phyloP scores from a whole-genome alignment of 2,329 filamentous ascomycete genomes.

The Neopestalotiopsis rosae region DNA sequence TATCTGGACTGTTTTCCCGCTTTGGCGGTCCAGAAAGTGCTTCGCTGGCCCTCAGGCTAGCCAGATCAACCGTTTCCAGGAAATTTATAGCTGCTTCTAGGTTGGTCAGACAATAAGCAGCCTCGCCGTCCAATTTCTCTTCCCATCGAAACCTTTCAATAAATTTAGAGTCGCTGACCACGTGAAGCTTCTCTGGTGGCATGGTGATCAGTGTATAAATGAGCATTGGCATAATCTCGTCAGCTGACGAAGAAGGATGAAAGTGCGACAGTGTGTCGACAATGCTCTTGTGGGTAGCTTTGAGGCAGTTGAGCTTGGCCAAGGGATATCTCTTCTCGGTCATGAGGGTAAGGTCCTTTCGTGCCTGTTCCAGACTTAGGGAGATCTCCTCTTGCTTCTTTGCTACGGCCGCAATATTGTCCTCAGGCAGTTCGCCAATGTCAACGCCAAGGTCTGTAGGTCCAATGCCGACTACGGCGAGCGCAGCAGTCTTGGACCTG shows the following conservation, averaged over 20 bases:
- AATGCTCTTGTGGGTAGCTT: conserved; percentile 89
- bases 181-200: conserved; percentile 82
- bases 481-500: conserved; percentile 88
- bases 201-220: conserved; percentile 96
- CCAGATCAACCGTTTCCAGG: conserved; percentile 91
- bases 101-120: conserved; percentile 95
- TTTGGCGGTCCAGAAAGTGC: conserved; percentile 71
- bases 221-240: conserved; percentile 95
- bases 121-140: conserved; percentile 87
- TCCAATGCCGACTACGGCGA: conserved; percentile 90
- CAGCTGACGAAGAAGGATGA: conserved; percentile 83
- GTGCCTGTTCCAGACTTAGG: conserved; percentile 73
- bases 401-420: conserved; percentile 61
- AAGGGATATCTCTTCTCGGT: conserved; percentile 85
- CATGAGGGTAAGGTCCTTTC: conserved; percentile 78
- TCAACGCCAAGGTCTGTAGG: conserved; percentile 84
- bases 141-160: conserved; percentile 90
- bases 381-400: conserved; percentile 72
- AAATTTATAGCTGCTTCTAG: conserved; percentile 95
- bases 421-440: conserved; percentile 60
- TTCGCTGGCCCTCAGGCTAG: conserved; percentile 84
- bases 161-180: conserved; percentile 94
- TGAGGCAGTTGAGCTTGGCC: conserved; percentile 88
- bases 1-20: conserved; percentile 51
- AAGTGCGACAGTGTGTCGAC: conserved; percentile 80